These are phyloP conservation scores for Calonectria fujianensis DNA, from an alignment of 2,329 filamentous ascomycete genomes.

Conservation along the genomic window DNA sequence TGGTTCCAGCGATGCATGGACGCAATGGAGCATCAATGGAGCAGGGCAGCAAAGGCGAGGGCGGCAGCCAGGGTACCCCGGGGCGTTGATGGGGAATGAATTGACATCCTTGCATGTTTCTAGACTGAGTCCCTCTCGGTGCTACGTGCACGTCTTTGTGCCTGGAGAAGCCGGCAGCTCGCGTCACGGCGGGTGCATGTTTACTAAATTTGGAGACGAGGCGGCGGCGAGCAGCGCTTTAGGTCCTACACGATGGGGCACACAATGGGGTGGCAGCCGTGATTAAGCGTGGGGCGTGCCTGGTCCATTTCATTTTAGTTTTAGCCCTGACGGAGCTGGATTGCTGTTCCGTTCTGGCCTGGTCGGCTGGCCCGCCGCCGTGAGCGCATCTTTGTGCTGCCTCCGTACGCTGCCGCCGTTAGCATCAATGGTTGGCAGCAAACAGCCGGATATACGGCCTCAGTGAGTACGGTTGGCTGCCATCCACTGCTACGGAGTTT, in stretches of 20 bases:
- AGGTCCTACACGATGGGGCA: slow-evolving; percentile 31
- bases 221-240: slow-evolving; percentile 28
- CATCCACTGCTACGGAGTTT: neutral
- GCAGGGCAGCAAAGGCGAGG: slow-evolving; percentile 8
- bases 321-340: slow-evolving; percentile 30
- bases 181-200: slow-evolving; percentile 41
- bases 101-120: slow-evolving; percentile 26
- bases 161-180: slow-evolving; percentile 18
- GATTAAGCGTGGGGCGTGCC: slow-evolving; percentile 52
- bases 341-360: slow-evolving; percentile 10
- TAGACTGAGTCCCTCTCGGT: slow-evolving; percentile 21
- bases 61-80: slow-evolving; percentile 19
- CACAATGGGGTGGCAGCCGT: slow-evolving; percentile 41
- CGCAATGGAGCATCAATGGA: slow-evolving; percentile 34
- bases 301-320: slow-evolving; percentile 52
- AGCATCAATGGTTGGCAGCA: slow-evolving; percentile 1
- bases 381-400: neutral
- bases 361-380: neutral
- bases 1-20: slow-evolving; percentile 35
- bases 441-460: neutral
- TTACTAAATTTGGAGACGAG: slow-evolving; percentile 36
- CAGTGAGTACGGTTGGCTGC: neutral
- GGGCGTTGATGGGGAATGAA: slow-evolving; percentile 24
- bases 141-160: slow-evolving; percentile 34
- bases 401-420: neutral